Percentiles rank a stretch among this genome's conserved stretches.
These are phyloP conservation scores for Candida namnaoensis DNA, from an alignment of 805 yeast genomes.

Conservation along the genomic window DNA sequence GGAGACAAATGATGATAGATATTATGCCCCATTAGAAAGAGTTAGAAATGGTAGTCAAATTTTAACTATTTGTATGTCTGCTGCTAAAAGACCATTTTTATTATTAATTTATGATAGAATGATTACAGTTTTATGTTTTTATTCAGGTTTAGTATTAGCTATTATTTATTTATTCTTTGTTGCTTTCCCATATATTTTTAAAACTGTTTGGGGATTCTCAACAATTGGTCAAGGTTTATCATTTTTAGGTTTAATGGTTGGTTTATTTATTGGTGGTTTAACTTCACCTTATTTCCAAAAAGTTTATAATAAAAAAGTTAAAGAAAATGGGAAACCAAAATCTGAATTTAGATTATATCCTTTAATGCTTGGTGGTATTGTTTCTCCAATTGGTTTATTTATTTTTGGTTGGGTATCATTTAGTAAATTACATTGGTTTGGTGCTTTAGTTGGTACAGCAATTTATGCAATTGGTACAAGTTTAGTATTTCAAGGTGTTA, in stretches of 20 bases:
- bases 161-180: constrained; percentile 58
- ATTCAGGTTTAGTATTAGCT: constrained; percentile 50
- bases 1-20: constrained; percentile 44
- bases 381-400: constrained; percentile 57
- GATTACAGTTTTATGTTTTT: constrained; percentile 43
- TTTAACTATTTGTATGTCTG: constrained; percentile 28
- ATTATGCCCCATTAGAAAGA: constrained; percentile 28
- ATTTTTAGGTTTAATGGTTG: constrained; percentile 50
- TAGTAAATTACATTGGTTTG: constrained; percentile 59
- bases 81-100: constrained; percentile 44
- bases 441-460: constrained; percentile 62
- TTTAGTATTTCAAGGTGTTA: constrained; percentile 56
- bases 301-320: constrained; percentile 32
- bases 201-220: constrained; percentile 39
- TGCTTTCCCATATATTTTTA: constrained; percentile 55
- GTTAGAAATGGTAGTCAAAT: constrained; percentile 34
- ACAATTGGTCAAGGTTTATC: constrained; percentile 54
- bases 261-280: constrained; percentile 37
- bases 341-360: constrained; percentile 58
- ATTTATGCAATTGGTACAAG: constrained; percentile 66
- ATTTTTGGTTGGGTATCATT: constrained; percentile 74
- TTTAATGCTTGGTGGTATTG: constrained; percentile 56
- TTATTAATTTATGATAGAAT: constrained; percentile 44
- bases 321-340: constrained; percentile 33
- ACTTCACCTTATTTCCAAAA: constrained; percentile 35